phyloP scores from a whole-genome alignment of 768 basidiomycete genomes.

The Clitopilus hobsonii region DNA sequence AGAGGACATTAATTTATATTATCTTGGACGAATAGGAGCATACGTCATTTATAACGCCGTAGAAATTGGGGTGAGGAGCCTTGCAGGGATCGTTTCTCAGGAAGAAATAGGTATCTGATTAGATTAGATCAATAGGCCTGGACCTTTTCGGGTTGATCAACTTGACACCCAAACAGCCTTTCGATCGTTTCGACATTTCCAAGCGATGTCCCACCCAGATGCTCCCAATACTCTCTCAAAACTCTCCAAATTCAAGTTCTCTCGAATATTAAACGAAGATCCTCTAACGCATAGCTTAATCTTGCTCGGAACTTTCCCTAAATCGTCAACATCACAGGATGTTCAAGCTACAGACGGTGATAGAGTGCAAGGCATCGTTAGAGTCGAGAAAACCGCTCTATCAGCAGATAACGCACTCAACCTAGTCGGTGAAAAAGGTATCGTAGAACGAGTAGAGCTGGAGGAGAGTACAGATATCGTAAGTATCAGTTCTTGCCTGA shows the following conservation, averaged over 20 bases:
- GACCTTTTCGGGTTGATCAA: not conserved
- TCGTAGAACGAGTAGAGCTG: constrained; percentile 38
- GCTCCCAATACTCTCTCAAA: constrained; percentile 26
- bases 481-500: too few relatives aligned
- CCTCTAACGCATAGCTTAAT: constrained; percentile 55
- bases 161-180: too few relatives aligned
- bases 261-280: constrained; percentile 59
- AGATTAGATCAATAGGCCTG: not conserved
- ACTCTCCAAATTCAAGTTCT: constrained; percentile 48
- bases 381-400: constrained; percentile 73
- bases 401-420: constrained; percentile 31
- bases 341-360: constrained; percentile 9
- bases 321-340: not conserved
- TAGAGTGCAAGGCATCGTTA: constrained; percentile 56
- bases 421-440: constrained; percentile 31
- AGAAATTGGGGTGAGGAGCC: not conserved
- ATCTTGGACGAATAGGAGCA: too few relatives aligned
- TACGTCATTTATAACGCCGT: not conserved
- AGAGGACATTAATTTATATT: too few relatives aligned
- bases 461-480: constrained; percentile 70
- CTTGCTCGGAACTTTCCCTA: constrained; percentile 62
- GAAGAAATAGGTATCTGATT: not conserved
- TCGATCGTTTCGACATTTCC: too few relatives aligned
- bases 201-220: constrained; percentile 27
- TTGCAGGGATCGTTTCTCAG: not conserved